Conservation (phyloP, 2,329 filamentous ascomycete species). For the Beauveria sp. region DNA sequence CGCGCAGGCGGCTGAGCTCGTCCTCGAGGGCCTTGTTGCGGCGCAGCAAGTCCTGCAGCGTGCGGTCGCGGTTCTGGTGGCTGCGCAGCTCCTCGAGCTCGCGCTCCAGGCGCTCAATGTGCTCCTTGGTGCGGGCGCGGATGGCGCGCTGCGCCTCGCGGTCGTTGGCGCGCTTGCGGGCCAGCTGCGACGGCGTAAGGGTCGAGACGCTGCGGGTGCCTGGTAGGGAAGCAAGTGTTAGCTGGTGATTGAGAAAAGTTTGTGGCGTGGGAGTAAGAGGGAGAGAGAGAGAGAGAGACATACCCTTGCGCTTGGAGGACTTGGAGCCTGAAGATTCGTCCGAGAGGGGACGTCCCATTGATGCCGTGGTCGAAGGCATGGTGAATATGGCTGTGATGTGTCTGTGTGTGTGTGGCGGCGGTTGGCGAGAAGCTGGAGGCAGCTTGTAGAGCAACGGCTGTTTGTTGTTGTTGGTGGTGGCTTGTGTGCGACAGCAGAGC, state of each 20-base stretch:
- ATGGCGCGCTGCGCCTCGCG: constrained; percentile 85
- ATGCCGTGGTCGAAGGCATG: constrained; percentile 12
- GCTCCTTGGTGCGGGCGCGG: constrained; percentile 75
- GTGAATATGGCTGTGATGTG: neutral
- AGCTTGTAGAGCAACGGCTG: neutral
- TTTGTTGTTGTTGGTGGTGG: neutral
- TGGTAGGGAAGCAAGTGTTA: constrained; percentile 17
- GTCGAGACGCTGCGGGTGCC: constrained; percentile 74
- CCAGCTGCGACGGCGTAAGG: constrained; percentile 79
- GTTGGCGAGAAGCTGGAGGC: constrained; percentile 4
- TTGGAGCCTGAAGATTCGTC: constrained; percentile 31
- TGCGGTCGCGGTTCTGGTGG: constrained; percentile 39
- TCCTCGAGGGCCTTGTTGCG: constrained; percentile 47
- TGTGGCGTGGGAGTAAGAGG: too few species aligned
- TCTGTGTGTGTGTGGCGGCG: constrained; percentile 5
- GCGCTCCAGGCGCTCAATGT: constrained; percentile 71
- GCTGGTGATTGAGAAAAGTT: neutral
- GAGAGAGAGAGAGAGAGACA: constrained; percentile 10
- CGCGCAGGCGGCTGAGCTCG: constrained; percentile 39
- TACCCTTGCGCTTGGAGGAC: constrained; percentile 39
- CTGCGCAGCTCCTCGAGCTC: constrained; percentile 64
- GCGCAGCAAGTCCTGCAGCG: constrained; percentile 43
- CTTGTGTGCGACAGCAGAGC: too few species aligned
- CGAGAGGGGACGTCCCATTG: constrained; percentile 35
- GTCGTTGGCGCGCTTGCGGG: constrained; percentile 86